Percentiles rank a stretch among this genome's conserved stretches.
Conservation (phyloP, 768 basidiomycete genomes). For the Pleurotus djamor region DNA sequence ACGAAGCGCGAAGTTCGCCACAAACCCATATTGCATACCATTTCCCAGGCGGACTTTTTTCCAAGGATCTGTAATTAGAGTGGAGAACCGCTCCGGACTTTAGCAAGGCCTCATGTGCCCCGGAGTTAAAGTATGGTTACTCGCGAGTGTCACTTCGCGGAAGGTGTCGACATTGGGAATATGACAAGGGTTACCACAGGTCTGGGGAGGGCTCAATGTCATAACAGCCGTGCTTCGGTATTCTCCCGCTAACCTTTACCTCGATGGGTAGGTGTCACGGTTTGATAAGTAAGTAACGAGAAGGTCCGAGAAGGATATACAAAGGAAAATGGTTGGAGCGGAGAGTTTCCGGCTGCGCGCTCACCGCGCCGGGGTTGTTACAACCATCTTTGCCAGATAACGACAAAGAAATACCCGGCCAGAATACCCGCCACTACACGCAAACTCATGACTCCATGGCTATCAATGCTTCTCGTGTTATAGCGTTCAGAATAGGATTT, state of each 20-base stretch:
- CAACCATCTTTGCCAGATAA: constrained; percentile 1
- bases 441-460: background rate
- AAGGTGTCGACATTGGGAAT: background rate
- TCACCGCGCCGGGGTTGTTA: background rate
- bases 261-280: background rate
- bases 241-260: background rate
- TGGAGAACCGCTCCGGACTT: background rate
- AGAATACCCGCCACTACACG: background rate
- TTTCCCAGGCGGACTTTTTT: background rate
- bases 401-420: constrained; percentile 1
- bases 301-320: background rate
- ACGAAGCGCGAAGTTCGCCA: background rate
- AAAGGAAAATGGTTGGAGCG: background rate
- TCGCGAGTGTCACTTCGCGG: background rate
- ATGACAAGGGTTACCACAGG: background rate
- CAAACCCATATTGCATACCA: constrained; percentile 1
- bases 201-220: background rate
- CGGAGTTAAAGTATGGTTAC: background rate
- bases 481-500: constrained; percentile 4
- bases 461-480: constrained; percentile 1
- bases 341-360: background rate
- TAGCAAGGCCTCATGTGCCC: background rate
- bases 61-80: background rate
- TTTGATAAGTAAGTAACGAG: background rate
- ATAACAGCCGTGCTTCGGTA: background rate